A percentile compares a stretch with the other conserved stretches of the same genome.
Evolutionary conservation across 1,284 basidiomycete species (phyloP).

Genomic region (Blastosporella zonata): DNA sequence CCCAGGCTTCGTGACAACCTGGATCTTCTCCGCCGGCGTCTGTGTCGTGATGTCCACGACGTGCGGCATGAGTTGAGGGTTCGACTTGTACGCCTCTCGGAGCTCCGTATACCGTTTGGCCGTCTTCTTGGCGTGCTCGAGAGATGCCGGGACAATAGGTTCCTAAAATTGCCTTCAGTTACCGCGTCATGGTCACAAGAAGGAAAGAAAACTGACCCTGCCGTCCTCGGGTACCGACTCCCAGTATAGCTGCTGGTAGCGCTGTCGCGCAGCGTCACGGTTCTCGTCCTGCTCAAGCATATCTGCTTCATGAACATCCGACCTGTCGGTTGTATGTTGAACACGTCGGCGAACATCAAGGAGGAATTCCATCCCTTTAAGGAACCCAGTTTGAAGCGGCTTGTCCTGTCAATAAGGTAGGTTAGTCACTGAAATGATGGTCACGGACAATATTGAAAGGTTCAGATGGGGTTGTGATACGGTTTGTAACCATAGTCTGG

Average conservation of each 20-base stretch:
- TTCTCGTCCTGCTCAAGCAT: conserved; percentile 53
- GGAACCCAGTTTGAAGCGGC: conserved; percentile 65
- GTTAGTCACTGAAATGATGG: conserved; percentile 10
- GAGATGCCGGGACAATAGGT: conserved; percentile 49
- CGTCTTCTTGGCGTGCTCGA: conserved; percentile 43
- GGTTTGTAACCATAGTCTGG: conserved; percentile 48
- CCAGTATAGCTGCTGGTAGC: conserved; percentile 73
- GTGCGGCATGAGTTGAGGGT: conserved; percentile 35
- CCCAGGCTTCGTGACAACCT: conserved; percentile 34
- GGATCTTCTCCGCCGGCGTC: conserved; percentile 34
- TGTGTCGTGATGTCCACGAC: conserved; percentile 35
- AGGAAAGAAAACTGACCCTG: conserved; percentile 41
- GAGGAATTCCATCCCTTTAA: conserved; percentile 63
- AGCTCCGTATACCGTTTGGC: conserved; percentile 32
- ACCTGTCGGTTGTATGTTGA: conserved; percentile 18
- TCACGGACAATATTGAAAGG: conserved; percentile 8
- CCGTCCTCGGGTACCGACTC: conserved; percentile 65
- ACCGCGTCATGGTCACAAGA: background rate
- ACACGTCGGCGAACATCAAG: conserved; percentile 40
- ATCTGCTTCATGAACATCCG: conserved; percentile 57
- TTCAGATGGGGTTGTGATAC: conserved; percentile 70
- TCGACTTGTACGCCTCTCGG: conserved; percentile 35
- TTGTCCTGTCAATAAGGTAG: conserved; percentile 40
- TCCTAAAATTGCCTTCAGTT: conserved; percentile 37
- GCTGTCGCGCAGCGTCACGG: conserved; percentile 54